Conservation (phyloP, 495 filamentous ascomycete genomes). For the Pyrenula aspistea region DNA sequence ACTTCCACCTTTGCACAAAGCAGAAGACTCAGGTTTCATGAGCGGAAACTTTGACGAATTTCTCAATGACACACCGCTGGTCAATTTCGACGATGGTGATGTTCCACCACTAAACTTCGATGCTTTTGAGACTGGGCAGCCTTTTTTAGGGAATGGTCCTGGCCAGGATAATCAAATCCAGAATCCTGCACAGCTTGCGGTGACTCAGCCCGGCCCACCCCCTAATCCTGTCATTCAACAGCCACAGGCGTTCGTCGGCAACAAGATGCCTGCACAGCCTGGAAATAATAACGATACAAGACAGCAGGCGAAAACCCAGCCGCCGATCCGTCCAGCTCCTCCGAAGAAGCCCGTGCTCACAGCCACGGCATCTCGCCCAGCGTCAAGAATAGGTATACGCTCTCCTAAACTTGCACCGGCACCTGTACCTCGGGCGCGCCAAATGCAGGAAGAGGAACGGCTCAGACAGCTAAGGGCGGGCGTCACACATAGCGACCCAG, state of each 20-base stretch:
- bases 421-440: conserved; percentile 24
- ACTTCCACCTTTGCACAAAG: conserved; percentile 48
- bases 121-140: not conserved
- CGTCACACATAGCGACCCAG: conserved; percentile 46
- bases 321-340: not conserved
- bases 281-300: conserved; percentile 2
- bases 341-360: conserved; percentile 5
- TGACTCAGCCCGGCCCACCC: not conserved
- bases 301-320: not conserved
- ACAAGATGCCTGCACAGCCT: not conserved
- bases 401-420: conserved; percentile 27
- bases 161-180: not conserved
- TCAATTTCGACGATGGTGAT: not conserved
- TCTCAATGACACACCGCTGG: conserved; percentile 22
- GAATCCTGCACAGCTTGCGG: not conserved
- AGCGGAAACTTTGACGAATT: conserved; percentile 56
- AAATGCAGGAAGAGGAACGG: conserved; percentile 14
- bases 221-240: not conserved
- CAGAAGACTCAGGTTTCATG: conserved; percentile 71
- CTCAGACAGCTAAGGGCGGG: conserved; percentile 22
- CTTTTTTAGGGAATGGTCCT: not conserved
- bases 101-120: not conserved
- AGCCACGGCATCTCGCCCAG: conserved; percentile 23
- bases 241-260: not conserved
- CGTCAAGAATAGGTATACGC: conserved; percentile 23